Evolutionary conservation across 495 filamentous ascomycete species (phyloP), one percentile per base, ranked within the genome.

Genomic region (Podospora pseudopauciseta): DNA sequence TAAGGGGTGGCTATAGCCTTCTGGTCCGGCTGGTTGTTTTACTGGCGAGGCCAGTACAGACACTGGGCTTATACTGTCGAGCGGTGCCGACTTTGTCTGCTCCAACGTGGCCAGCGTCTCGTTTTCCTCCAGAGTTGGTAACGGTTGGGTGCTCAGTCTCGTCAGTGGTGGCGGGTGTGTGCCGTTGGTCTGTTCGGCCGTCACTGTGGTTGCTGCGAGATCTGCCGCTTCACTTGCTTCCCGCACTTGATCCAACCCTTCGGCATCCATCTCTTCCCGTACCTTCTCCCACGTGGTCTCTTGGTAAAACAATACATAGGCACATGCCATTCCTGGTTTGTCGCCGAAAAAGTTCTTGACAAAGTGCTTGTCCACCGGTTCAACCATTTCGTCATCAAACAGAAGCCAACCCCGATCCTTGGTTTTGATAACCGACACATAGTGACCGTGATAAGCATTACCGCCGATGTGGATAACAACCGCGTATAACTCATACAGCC

Each of bases 311-410:
- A 99, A 82, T 20, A 99, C 94, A 73, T 99, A 99, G 23, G 95
- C 95, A 78, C 93, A 97, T 20, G 95, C 96, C 76, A 93, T 85
- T 1, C 92, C 92, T 18, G 92, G 91, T 69, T 91, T 90, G 74
- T 97, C 95, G 28, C 95, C 95, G 74, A 99, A 99, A 80, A 98
- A 99, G 75, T 97, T 98, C 64, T 88, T 86, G n/a, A 99, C 96
- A 75, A 95, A 99, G 73, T 88, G 89, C 76, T 97, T 97, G 74
- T 97, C 93, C 5, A 99, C 95, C 0, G 96, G 95, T 75, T 98
- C 95, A 15, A 99, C 95, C 86, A 98, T 90, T 81, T 99, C 95
- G 76, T 99, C 95, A 72, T 99, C 95, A 70, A 99, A 99, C 4
- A 99, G 80, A 65, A 99, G 76, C 95, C 95, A 99, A 28, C 95